Conservation (phyloP, 208 protist genomes). For the Acanthamoeba healyi region DNA sequence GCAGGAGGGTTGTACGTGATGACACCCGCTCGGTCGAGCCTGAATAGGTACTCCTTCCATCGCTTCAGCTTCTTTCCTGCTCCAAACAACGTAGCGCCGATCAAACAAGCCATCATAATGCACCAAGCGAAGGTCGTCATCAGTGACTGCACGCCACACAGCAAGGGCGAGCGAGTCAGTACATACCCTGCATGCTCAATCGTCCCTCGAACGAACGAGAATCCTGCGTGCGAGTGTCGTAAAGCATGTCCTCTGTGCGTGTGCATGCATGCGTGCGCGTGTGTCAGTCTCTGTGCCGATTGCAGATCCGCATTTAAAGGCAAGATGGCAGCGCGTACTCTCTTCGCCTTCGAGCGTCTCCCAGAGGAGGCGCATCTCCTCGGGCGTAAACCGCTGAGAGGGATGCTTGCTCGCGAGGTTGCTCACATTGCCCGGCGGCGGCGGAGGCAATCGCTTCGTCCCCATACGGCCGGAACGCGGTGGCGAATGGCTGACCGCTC, state of each 20-base stretch:
- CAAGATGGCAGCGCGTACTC: neutral
- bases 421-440: neutral
- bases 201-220: neutral
- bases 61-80: neutral
- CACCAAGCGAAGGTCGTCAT: too few relatives aligned
- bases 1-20: slow-evolving; percentile 11
- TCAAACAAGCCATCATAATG: neutral
- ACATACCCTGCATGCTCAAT: neutral
- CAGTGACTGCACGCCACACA: too few relatives aligned
- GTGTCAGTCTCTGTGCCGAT: neutral
- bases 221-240: neutral
- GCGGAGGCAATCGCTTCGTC: neutral
- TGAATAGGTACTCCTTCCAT: slow-evolving; percentile 26
- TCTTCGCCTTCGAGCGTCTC: slow-evolving; percentile 2
- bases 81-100: neutral
- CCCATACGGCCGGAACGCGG: too few relatives aligned
- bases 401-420: slow-evolving; percentile 7
- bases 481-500: neutral
- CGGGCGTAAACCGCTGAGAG: neutral
- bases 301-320: neutral
- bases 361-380: slow-evolving; percentile 30
- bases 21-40: neutral
- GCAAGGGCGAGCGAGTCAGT: neutral
- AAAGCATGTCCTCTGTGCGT: neutral
- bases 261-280: neutral